Evolutionary conservation across 768 basidiomycete species (phyloP).

Genomic region (Suillus subluteus): DNA sequence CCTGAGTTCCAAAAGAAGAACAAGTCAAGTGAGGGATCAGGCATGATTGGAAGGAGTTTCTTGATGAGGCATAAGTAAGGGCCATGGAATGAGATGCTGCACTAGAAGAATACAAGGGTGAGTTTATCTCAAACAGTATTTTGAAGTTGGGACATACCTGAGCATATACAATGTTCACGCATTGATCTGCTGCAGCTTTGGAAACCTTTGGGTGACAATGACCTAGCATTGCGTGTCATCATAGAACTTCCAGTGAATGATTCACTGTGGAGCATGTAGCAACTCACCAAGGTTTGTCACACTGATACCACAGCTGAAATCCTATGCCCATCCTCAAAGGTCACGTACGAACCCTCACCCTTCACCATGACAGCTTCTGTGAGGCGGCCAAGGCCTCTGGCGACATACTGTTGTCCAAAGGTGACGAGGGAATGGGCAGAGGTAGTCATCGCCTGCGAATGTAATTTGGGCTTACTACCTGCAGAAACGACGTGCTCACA

Average conservation of each 20-base stretch:
- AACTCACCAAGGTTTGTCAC: conserved; percentile 79
- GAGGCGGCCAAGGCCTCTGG: conserved; percentile 45
- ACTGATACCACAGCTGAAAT: conserved; percentile 88
- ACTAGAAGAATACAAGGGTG: conserved; percentile 48
- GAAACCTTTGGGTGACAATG: conserved; percentile 89
- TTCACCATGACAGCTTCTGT: conserved; percentile 63
- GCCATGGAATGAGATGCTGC: conserved; percentile 85
- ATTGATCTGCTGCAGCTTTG: conserved; percentile 88
- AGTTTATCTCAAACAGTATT: not conserved
- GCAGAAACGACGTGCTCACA: not conserved
- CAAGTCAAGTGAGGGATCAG: conserved; percentile 85
- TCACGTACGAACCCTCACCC: conserved; percentile 75
- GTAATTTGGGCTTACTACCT: not conserved
- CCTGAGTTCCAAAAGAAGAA: conserved; percentile 99
- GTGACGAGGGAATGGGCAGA: conserved; percentile 27
- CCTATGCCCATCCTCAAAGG: conserved; percentile 75
- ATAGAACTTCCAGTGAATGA: not conserved
- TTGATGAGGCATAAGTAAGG: conserved; percentile 90
- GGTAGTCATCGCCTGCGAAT: conserved; percentile 25
- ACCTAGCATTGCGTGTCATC: conserved; percentile 44
- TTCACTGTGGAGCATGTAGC: not conserved
- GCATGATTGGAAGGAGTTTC: conserved; percentile 86
- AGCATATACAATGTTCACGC: conserved; percentile 75
- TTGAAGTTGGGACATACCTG: conserved; percentile 51
- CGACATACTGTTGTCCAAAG: conserved; percentile 49